These are phyloP conservation scores for Gleditsia sinensis DNA, from an alignment of 306 rosid species.

Conservation along the genomic window DNA sequence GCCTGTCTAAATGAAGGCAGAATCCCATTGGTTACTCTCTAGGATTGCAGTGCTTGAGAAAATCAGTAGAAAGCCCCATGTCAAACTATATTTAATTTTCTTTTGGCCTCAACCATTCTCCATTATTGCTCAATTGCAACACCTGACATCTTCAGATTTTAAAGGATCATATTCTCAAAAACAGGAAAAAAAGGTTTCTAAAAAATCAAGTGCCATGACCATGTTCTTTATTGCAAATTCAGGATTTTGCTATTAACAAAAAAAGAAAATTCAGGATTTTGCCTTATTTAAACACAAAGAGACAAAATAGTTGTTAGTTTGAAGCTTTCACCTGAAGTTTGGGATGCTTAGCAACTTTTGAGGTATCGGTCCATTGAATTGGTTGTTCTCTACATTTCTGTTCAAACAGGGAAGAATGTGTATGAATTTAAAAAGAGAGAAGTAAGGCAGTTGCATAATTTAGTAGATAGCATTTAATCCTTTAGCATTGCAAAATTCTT, in stretches of 20 bases:
- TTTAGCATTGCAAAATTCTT: constrained; percentile 11
- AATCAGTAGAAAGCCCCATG: not conserved
- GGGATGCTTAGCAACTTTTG: constrained; percentile 81
- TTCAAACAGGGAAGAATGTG: constrained; percentile 38
- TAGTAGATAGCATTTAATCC: constrained; percentile 20
- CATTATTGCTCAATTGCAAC: constrained; percentile 11
- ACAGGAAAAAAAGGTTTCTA: too few relatives aligned
- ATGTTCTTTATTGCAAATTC: too few relatives aligned
- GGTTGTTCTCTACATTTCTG: constrained; percentile 93
- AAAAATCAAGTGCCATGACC: too few relatives aligned
- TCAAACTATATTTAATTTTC: constrained; percentile 4
- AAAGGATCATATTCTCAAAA: not conserved
- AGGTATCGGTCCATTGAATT: constrained; percentile 86
- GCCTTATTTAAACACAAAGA: constrained; percentile 28
- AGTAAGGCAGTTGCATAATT: constrained; percentile 5
- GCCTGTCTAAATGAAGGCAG: constrained; percentile 18
- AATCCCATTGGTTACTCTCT: constrained; percentile 9
- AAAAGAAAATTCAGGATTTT: constrained; percentile 27
- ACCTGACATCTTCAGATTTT: not conserved
- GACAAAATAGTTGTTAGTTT: constrained; percentile 7
- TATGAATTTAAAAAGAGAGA: constrained; percentile 12
- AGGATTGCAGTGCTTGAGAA: not conserved
- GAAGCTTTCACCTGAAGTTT: constrained; percentile 58
- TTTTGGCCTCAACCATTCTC: not conserved
- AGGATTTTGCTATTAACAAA: too few relatives aligned